A percentile compares a stretch with the other conserved stretches of the same genome.
Evolutionary conservation across 129 eudicot genomes (phyloP).

Genomic region (Ambrosia trifida): DNA sequence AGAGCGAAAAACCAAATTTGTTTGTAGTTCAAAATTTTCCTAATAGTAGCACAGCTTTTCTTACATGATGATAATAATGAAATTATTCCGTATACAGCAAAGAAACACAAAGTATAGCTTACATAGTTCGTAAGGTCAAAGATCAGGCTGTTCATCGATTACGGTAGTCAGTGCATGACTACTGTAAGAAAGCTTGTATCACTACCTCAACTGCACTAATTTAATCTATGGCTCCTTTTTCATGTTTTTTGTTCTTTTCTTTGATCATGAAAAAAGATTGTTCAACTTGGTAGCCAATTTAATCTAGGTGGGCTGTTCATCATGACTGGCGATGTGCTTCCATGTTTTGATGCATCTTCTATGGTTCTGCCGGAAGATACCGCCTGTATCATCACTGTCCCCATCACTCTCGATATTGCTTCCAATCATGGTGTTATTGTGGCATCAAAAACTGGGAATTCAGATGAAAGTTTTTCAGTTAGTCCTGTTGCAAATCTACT

Average conservation of each 20-base stretch:
- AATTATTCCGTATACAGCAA: neutral
- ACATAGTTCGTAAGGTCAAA: neutral
- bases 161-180: neutral
- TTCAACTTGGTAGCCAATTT: neutral
- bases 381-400: slow-evolving; percentile 86
- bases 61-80: neutral
- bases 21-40: neutral
- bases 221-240: neutral
- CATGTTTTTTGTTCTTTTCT: neutral
- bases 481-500: slow-evolving; percentile 75
- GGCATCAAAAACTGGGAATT: slow-evolving; percentile 56
- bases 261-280: slow-evolving; percentile 6
- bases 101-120: neutral
- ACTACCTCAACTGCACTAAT: neutral
- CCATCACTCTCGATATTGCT: slow-evolving; percentile 94
- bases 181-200: neutral
- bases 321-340: slow-evolving; percentile 99
- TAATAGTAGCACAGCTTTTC: slow-evolving; percentile 1
- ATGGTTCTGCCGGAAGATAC: slow-evolving; percentile 89
- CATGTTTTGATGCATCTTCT: slow-evolving; percentile 90
- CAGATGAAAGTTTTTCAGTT: slow-evolving; percentile 41
- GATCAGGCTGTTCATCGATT: neutral
- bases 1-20: neutral
- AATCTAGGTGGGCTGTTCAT: slow-evolving; percentile 83
- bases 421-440: slow-evolving; percentile 96